Evolutionary conservation across 2,329 filamentous ascomycete species (phyloP), one percentile per base, ranked within the genome.

Genomic region (Colletotrichum musae): DNA sequence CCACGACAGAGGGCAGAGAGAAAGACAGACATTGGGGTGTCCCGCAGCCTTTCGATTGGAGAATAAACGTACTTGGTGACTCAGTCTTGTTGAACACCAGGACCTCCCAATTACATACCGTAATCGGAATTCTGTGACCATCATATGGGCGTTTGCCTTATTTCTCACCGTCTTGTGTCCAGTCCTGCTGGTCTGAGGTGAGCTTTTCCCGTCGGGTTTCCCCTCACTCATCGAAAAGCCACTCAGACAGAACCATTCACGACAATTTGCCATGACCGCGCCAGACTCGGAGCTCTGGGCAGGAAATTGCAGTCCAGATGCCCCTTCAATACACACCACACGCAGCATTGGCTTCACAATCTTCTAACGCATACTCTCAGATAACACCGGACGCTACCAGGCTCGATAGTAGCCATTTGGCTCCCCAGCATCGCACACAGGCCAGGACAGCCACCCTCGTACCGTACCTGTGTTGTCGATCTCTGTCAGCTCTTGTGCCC

Each of bases 381-480:
- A 41, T 36, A 51, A 43, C 43, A 32, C 50, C 32, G 50, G 50
- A 41, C 39, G 47, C 28, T 10, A 12, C 32, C 12, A 12, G 21
- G 32, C 26, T 43, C 45, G 6, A 21, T 18, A 50, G 39, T n/a
- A 43, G 41, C 16, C 41, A n/a, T 12, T 50, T 26, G 36, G 45
- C 21, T 59, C 28, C 57, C 50, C 28, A 66, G 18, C 26, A 26
- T 13, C 18, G 18, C 21, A 36, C 21, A 32, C 18, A 51, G 32
- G 58, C 15, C 50, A 62, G 41, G 47, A 45, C 21, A 41, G 56
- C 56, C 26, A 43, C 45, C 58, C 12, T 67, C 26, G 15, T 21
- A 50, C 21, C n/a, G 58, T 51, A 48, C 32, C 52, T 67, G 58
- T 51, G 15, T 62, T 32, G 58, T 56, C 50, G 58, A 62, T 66